These are phyloP conservation scores for Xerocomus nothofagi DNA, from an alignment of 1,284 basidiomycete species.

Conservation along the genomic window DNA sequence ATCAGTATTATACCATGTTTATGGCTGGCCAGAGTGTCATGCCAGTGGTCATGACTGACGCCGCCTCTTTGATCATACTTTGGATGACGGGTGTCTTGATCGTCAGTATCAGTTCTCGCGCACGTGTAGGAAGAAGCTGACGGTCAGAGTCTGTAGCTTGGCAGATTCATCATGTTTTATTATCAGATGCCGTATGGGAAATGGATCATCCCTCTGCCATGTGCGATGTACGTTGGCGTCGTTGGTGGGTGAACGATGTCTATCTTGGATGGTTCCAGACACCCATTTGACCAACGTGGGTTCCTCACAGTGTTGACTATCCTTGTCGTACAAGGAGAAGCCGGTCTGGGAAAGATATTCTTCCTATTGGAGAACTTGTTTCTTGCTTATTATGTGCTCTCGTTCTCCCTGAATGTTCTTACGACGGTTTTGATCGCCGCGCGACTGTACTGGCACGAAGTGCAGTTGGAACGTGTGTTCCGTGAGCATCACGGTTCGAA, in stretches of 20 bases:
- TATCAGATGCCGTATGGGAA: constrained; percentile 20
- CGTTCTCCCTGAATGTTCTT: constrained; percentile 40
- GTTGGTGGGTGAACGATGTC: constrained; percentile 18
- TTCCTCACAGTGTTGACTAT: constrained; percentile 18
- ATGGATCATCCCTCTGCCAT: constrained; percentile 32
- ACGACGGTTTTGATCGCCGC: constrained; percentile 39
- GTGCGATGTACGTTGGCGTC: constrained; percentile 27
- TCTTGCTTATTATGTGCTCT: constrained; percentile 35
- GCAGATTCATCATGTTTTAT: constrained; percentile 30
- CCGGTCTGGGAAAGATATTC: constrained; percentile 18
- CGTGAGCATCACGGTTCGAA: constrained; percentile 22
- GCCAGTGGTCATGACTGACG: constrained; percentile 30
- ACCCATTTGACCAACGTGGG: not conserved
- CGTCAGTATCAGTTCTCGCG: constrained; percentile 13
- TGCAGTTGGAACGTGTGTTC: constrained; percentile 27
- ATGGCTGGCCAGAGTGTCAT: constrained; percentile 27
- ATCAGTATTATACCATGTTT: constrained; percentile 20
- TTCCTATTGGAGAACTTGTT: constrained; percentile 24
- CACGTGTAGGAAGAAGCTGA: constrained; percentile 5
- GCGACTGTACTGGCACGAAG: constrained; percentile 37
- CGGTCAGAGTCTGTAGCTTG: constrained; percentile 16
- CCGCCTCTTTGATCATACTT: constrained; percentile 27
- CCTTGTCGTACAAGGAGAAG: constrained; percentile 24
- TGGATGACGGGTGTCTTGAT: constrained; percentile 36
- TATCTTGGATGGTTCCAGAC: not conserved